phyloP scores from a whole-genome alignment of 805 yeast species.

The Suhomyces sp. region DNA sequence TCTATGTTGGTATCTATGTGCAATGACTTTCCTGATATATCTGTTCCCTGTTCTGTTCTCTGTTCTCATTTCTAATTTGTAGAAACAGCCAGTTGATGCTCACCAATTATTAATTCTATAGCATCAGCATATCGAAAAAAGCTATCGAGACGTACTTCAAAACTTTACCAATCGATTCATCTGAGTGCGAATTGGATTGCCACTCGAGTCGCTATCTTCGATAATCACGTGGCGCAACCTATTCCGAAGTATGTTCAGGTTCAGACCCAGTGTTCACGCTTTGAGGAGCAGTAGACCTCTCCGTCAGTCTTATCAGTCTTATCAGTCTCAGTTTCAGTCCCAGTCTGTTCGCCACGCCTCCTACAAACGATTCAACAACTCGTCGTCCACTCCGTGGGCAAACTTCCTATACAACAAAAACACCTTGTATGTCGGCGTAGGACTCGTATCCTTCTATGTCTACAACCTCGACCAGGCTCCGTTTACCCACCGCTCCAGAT shows the following conservation, averaged over 20 bases:
- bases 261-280: not conserved
- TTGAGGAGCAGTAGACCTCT: not conserved
- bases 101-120: too few species aligned
- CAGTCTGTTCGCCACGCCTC: slow-evolving; percentile 10
- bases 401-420: slow-evolving; percentile 21
- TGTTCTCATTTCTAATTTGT: too few species aligned
- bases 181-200: not conserved
- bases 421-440: slow-evolving; percentile 30
- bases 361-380: slow-evolving; percentile 16
- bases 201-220: not conserved
- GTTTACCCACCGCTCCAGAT: slow-evolving; percentile 65
- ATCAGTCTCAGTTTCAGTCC: too few species aligned
- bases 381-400: slow-evolving; percentile 5
- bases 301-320: too few species aligned
- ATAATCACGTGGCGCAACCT: not conserved
- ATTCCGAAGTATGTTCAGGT: not conserved
- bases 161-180: not conserved
- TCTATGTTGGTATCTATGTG: too few species aligned
- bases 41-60: too few species aligned
- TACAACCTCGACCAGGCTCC: slow-evolving; percentile 74
- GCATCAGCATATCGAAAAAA: too few species aligned
- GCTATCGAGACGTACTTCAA: too few species aligned
- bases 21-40: too few species aligned
- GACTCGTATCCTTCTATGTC: slow-evolving; percentile 17
- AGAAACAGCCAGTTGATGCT: too few species aligned